Base-by-base conservation (phyloP, 306 rosid genomes). In the Vigna unguiculata region DNA sequence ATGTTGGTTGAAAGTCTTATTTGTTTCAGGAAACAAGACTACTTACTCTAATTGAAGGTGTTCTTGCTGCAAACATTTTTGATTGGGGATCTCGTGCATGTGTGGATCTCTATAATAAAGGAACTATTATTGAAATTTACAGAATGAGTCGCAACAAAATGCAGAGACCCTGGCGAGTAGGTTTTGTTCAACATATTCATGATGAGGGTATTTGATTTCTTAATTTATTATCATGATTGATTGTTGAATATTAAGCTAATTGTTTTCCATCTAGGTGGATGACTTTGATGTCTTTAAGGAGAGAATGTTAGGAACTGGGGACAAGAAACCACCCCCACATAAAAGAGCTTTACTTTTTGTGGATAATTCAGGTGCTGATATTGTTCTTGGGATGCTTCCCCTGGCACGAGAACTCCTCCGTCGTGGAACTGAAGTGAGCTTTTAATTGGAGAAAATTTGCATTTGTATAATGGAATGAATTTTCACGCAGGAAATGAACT, bases 11-110 rank as follows among this genome's bases (percentile, higher is more conserved):
- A 61, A 78, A 41, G 28, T 61, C 48, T 66, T 43, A 21, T 76
- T 74, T 75, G 70, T 82, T 75, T 80, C 88, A 92, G 97, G 96
- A 92, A 77, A 81, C 89, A 30, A 87, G 96, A 80, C 81, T 92
- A 43, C 91, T 92, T 70, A 84, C 90, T 34, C 88, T 90, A 40
- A 87, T 92, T 70, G 97, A 92, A 85, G 97, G 97, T 83, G 97
- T 92, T 81, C 96, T 92, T 81, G 97, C 93, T 81, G 97, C 96
- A 25, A 92, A 92, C 80, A 92, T 92, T 64, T 88, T 92, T 22
- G 93, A 92, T 76, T 90, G 97, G 96, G 97, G 97, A 40, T 90
- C 97, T 41, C 96, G 90, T 48, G 96, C 97, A 59, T 92, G 96
- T 73, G 88, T 92, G 78, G 97, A 88, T 87, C 97, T 92, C 84